Base-by-base conservation (phyloP, 805 yeast species). In the Wickerhamomyces strasburgensis region DNA sequence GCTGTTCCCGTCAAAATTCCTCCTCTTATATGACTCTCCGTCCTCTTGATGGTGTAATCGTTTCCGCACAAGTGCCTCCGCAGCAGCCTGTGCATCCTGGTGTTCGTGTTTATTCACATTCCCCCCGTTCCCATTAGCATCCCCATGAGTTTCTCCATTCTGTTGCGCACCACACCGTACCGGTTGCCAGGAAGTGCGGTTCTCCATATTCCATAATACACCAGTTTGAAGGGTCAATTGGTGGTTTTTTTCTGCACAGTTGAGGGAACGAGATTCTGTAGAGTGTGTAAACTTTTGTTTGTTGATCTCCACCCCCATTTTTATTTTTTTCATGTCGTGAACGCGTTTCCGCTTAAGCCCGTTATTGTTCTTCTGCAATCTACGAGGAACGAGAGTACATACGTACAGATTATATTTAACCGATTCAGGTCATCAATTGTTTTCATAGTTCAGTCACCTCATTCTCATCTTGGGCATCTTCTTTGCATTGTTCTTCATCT, bases 71-170 rank as follows among this genome's bases (percentile, higher is more conserved):
- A 45, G 19, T 7, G 36, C 38, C 24, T 41, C 46, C 5, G 40
- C 39, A 14, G 29, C 39, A 9, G 17, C 25, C 10, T 24, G 21
- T 5, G 19, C 19, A 29, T 19, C 27, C n/a, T 16, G 13, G 9
- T 9, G 31, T n/a, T n/a, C 29, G 6, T 19, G 7, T 11, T 8
- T 52, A 29, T 72, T 49, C n/a, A n/a, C n/a, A n/a, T n/a, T n/a
- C n/a, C n/a, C n/a, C n/a, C n/a, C n/a, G n/a, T n/a, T n/a, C n/a
- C n/a, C n/a, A n/a, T n/a, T n/a, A n/a, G n/a, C n/a, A n/a, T n/a
- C n/a, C n/a, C n/a, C n/a, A n/a, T n/a, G n/a, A n/a, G n/a, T n/a
- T n/a, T n/a, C n/a, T n/a, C n/a, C n/a, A n/a, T n/a, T n/a, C n/a
- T n/a, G n/a, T n/a, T n/a, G n/a, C n/a, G n/a, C n/a, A n/a, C n/a